A percentile compares a stretch with the other conserved stretches of the same genome.
phyloP scores from a whole-genome alignment of 305 asterid genomes.

The Solanum hybrid region DNA sequence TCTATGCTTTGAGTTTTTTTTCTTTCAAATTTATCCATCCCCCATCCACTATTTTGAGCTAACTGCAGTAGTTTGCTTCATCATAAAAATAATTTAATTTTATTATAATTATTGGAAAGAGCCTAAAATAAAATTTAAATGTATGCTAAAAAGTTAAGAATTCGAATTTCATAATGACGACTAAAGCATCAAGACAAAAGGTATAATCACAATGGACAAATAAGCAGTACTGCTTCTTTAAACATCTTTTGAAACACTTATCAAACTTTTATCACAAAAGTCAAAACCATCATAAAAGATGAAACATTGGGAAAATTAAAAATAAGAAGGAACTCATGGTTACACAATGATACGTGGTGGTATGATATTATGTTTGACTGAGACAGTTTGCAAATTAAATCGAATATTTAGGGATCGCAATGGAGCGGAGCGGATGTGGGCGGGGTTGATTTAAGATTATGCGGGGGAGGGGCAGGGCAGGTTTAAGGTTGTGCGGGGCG shows the following conservation, averaged over 20 bases:
- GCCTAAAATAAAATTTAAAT: not conserved
- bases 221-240: not conserved
- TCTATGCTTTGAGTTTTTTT: not conserved
- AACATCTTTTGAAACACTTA: not conserved
- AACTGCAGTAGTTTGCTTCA: no score
- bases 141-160: not conserved
- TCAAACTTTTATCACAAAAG: not conserved
- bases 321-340: slow-evolving; percentile 24
- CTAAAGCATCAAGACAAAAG: not conserved
- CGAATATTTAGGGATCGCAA: no score
- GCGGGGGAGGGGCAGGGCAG: no score
- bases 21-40: no score
- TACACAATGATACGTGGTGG: slow-evolving; percentile 29
- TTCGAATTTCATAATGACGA: not conserved
- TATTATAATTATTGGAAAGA: not conserved
- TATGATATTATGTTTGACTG: slow-evolving; percentile 13
- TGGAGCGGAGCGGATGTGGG: no score
- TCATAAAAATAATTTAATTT: no score
- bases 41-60: no score
- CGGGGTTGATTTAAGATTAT: no score
- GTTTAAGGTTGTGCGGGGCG: no score
- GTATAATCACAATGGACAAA: not conserved
- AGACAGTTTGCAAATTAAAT: no score
- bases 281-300: not conserved
- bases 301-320: not conserved